phyloP scores from a whole-genome alignment of 306 rosid species.

The Quercus glauca region DNA sequence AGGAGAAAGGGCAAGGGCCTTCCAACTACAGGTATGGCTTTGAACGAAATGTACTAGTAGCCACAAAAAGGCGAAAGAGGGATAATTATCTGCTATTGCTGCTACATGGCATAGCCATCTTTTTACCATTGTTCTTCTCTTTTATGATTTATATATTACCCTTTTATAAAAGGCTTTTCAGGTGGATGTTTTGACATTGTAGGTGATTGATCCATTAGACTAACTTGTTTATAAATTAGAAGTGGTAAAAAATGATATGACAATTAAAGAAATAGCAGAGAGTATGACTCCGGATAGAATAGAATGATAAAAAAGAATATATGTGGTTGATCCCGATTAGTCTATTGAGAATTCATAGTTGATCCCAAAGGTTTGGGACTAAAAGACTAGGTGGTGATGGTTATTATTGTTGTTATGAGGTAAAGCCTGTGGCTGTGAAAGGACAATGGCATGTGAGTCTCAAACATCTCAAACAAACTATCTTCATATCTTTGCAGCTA shows the following conservation, averaged over 20 bases:
- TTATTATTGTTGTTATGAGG: too few relatives aligned
- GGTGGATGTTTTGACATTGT: background rate
- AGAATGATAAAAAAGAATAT: too few relatives aligned
- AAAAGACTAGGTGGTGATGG: too few relatives aligned
- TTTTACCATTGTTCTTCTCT: background rate
- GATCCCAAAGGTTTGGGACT: too few relatives aligned
- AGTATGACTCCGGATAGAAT: too few relatives aligned
- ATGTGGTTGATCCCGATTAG: too few relatives aligned
- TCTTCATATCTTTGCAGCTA: background rate
- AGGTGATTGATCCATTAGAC: background rate
- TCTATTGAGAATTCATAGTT: too few relatives aligned
- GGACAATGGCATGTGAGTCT: background rate
- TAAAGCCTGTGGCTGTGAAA: background rate
- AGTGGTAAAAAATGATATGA: too few relatives aligned
- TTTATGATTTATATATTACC: background rate
- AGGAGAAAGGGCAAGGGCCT: slow-evolving; percentile 89
- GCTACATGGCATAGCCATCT: background rate
- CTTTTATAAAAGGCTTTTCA: background rate
- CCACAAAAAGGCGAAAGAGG: background rate
- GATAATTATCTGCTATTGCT: background rate
- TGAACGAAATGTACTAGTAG: background rate
- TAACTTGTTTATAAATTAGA: background rate
- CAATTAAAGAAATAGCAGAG: too few relatives aligned
- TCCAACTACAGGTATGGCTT: slow-evolving; percentile 77
- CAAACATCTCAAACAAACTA: background rate